A percentile compares a stretch with the other conserved stretches of the same genome.
phyloP scores from a whole-genome alignment of 106 monocot genomes.

The Amphibolis antarctica region DNA sequence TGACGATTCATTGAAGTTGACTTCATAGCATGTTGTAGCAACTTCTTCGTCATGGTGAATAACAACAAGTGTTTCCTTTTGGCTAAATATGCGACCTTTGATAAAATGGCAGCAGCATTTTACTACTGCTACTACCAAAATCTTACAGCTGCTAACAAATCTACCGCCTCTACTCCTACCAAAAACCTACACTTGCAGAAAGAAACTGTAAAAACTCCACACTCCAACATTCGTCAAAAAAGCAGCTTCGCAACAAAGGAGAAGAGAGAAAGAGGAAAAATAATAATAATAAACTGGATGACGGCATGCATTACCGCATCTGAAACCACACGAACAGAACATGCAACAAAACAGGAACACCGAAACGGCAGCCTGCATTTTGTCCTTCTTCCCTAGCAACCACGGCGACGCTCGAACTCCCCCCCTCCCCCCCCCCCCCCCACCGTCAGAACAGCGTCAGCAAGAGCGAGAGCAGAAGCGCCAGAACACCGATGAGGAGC shows the following conservation, averaged over 20 bases:
- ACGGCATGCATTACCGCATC: constrained; percentile 5
- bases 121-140: background rate
- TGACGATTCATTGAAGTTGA: background rate
- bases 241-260: too few relatives aligned
- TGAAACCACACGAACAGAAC: background rate
- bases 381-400: constrained; percentile 2
- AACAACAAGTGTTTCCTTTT: too few relatives aligned
- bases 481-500: background rate
- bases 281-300: too few relatives aligned
- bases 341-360: background rate
- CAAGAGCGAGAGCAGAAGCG: background rate
- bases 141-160: background rate
- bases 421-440: constrained; percentile 1
- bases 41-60: too few relatives aligned
- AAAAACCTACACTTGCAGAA: too few relatives aligned
- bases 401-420: background rate
- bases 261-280: too few relatives aligned
- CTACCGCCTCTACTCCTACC: background rate
- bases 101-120: background rate
- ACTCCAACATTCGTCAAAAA: too few relatives aligned
- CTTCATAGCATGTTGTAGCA: too few relatives aligned
- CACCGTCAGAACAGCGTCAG: background rate
- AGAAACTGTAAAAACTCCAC: too few relatives aligned
- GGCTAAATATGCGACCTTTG: background rate
- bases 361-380: background rate